phyloP scores from a whole-genome alignment of 2,329 filamentous ascomycete species.

The Penicillium sp. region DNA sequence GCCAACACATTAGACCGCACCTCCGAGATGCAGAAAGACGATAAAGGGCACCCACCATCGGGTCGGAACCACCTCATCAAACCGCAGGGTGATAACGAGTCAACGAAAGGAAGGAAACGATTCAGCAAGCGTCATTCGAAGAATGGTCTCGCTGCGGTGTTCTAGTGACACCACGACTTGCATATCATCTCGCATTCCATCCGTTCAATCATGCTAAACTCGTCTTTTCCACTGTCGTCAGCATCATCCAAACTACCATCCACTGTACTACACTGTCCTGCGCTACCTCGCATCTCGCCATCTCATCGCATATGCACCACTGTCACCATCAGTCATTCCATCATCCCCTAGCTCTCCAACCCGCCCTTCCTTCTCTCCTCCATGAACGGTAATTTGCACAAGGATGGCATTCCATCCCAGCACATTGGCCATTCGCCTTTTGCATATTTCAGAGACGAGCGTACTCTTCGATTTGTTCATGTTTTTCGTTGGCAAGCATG shows the following conservation, averaged over 20 bases:
- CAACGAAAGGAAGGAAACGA: constrained; percentile 57
- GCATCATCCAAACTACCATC: constrained; percentile 1
- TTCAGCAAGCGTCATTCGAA: constrained; percentile 94
- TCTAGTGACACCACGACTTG: constrained; percentile 48
- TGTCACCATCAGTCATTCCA: background rate
- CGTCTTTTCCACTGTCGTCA: background rate
- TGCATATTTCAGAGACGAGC: constrained; percentile 28
- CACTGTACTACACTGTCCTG: background rate
- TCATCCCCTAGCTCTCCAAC: background rate
- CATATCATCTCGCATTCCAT: background rate
- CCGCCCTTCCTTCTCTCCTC: constrained; percentile 1
- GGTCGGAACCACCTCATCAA: constrained; percentile 47
- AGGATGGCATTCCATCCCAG: constrained; percentile 11
- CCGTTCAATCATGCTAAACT: background rate
- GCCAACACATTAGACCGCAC: constrained; percentile 44
- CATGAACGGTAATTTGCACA: constrained; percentile 4
- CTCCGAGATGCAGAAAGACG: constrained; percentile 40
- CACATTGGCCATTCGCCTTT: constrained; percentile 23
- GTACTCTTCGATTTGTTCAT: constrained; percentile 14
- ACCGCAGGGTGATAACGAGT: constrained; percentile 48
- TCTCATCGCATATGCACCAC: background rate
- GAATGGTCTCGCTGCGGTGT: constrained; percentile 85
- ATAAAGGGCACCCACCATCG: constrained; percentile 29
- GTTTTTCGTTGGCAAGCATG: constrained; percentile 20
- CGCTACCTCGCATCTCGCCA: background rate